Evolutionary conservation across 106 monocot genomes (phyloP), one percentile per base, ranked within the genome.

Genomic region (Agapanthus africanus): DNA sequence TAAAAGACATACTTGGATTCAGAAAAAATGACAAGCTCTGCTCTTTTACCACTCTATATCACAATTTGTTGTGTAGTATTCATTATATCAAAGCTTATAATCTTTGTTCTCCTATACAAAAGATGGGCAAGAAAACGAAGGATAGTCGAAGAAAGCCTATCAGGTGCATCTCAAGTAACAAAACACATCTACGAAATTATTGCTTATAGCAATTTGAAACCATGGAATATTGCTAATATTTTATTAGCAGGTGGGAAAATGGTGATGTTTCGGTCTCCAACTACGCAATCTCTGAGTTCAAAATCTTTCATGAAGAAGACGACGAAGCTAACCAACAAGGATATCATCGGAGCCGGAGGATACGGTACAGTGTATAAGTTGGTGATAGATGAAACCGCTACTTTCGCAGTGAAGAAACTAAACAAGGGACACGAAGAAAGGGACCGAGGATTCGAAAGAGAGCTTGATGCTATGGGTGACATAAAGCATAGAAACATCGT

Each of bases 401-500:
- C 77, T 2, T 94, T 91, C 40, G 94, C 94, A 1, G 87, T 94
- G 61, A 94, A 94, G 87, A 87, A 70, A 68, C 72, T 94, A n/a
- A 87, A 82, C 82, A 85, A 79, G 56, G 91, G 85, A 33, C 77
- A 75, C n/a, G 35, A 33, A 4, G 83, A 90, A 13, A 82, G 65
- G 36, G 87, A 94, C 15, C 39, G 64, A 9, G 87, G 90, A 19
- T 94, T 94, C 18, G 90, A 94, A 68, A 80, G 88, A 70, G 94
- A 94, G 72, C 73, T 94, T 35, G 50, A 90, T 4, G 46, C 91
- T 2, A 81, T 94, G 85, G 90, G 88, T 2, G 87, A 91, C 73
- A 88, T 94, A 68, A 94, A 94, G 60, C 94, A 94, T 70, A 70
- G 87, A 36, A 94, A 91, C 68, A 81, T 94, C 11, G 87, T 91